Conservation (phyloP, 306 rosid species). For the Trichosanthes cucumerina region DNA sequence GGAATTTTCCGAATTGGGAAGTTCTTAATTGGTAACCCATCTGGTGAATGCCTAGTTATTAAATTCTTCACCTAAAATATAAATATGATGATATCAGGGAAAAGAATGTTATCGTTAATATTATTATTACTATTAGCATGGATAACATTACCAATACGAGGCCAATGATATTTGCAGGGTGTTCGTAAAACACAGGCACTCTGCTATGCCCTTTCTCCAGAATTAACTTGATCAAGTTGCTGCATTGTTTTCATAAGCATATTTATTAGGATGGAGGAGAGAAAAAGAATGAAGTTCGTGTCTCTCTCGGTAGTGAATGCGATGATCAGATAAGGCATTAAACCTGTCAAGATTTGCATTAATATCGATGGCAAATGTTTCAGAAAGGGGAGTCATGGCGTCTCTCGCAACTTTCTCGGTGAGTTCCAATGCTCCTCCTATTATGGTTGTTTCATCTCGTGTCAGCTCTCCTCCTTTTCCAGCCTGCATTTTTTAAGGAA, state of each 20-base stretch:
- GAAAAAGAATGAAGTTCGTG: not conserved
- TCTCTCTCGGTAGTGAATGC: not conserved
- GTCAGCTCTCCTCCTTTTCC: constrained; percentile 86
- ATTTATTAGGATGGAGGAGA: not conserved
- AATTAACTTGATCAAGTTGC: constrained; percentile 48
- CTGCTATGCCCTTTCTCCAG: constrained; percentile 71
- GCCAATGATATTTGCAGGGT: constrained; percentile 55
- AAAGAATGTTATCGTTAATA: not conserved
- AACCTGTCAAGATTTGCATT: constrained; percentile 59
- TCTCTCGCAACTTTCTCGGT: constrained; percentile 48
- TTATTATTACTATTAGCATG: not conserved
- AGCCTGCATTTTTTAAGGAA: constrained; percentile 30
- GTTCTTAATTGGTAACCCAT: constrained; percentile 47
- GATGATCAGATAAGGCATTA: not conserved
- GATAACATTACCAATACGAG: constrained; percentile 49
- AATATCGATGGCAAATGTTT: constrained; percentile 47
- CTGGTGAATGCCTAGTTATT: constrained; percentile 43
- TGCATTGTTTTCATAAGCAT: constrained; percentile 16
- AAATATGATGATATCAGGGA: not conserved
- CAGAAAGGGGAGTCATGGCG: constrained; percentile 67
- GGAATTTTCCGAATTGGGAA: constrained; percentile 63
- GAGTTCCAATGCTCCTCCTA: constrained; percentile 77
- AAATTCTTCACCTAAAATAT: constrained; percentile 56
- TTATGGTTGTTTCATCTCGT: constrained; percentile 67
- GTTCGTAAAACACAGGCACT: constrained; percentile 62